Base-by-base conservation (phyloP, 2,329 filamentous ascomycete genomes). In the Monosporascus ibericus region DNA sequence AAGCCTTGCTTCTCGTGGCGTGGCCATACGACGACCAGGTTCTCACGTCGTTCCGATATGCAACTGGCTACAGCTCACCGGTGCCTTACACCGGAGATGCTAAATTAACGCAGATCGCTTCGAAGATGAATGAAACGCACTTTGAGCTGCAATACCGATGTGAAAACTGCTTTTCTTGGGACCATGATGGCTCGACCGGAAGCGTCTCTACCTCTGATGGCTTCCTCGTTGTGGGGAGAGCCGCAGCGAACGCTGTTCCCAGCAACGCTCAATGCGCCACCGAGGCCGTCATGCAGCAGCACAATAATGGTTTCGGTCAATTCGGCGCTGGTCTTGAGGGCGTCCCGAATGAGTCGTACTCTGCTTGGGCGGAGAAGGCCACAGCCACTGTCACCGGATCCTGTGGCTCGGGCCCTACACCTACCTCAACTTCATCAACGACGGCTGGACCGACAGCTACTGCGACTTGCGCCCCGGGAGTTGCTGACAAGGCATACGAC, bases 101-200 rank as follows among this genome's bases (percentile, higher is more conserved):
- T 11, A 84, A 76, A 36, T 63, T 88, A 20, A 85, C 80, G 0
- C 77, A 83, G 60, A 79, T 87, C 55, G 80, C 77, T 15, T 77
- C 78, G 9, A 76, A 71, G 25, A 72, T 87, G 53, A 84, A 78
- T 54, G 75, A 73, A 15, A 81, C 77, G 22, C 72, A 78, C 55
- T 88, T 81, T 64, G 79, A 80, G 52, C 63, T 87, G 48, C 75
- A 86, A 25, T 88, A 86, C 70, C 76, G 81, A 48, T 88, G 85
- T 68, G 65, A 83, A 58, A 75, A 75, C 55, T 84, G 81, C 64
- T 74, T 81, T 49, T 63, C 73, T 1, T 84, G 80, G 76, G 69
- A 78, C 58, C 72, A 81, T 27, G 70, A 76, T n/a, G 76, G 75
- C 17, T 68, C 70, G 42, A 69, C 63, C 1, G 72, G 72, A 1